A percentile compares a stretch with the other conserved stretches of the same genome.
Evolutionary conservation across 2,329 filamentous ascomycete genomes (phyloP).

Genomic region (Stromatinia cepivora): DNA sequence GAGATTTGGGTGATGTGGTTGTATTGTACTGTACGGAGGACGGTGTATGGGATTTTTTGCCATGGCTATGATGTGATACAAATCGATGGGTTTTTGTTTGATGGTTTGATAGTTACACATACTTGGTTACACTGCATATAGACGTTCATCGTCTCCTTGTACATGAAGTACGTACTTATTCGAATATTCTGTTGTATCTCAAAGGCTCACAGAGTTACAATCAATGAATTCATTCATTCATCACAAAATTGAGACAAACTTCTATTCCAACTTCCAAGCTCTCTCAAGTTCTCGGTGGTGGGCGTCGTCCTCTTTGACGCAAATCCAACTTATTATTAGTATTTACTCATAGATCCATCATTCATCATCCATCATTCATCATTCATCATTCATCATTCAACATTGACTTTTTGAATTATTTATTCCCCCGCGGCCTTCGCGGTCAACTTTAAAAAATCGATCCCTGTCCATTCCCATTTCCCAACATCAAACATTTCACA

Average conservation of each 20-base stretch:
- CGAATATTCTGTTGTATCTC: background rate
- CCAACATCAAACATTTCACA: background rate
- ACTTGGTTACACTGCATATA: background rate
- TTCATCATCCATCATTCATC: background rate
- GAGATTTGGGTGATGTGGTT: background rate
- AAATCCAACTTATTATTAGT: background rate
- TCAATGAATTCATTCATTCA: background rate
- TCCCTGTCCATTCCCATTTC: background rate
- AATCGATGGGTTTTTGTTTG: background rate
- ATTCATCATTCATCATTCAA: background rate
- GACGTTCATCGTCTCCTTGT: background rate
- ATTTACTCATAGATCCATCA: background rate
- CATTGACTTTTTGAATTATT: background rate
- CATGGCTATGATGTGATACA: background rate
- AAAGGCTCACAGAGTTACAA: background rate
- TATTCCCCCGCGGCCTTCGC: conserved; percentile 22
- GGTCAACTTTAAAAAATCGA: conserved; percentile 23
- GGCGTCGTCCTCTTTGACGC: background rate
- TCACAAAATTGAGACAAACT: background rate
- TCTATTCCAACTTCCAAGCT: conserved; percentile 7
- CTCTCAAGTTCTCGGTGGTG: background rate
- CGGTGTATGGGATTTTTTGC: too few relatives aligned
- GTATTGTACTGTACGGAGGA: too few relatives aligned
- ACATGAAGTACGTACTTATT: background rate
- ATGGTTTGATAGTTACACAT: background rate